These are phyloP conservation scores for Colletotrichum sp. DNA, from an alignment of 2,329 filamentous ascomycete genomes.

Conservation along the genomic window DNA sequence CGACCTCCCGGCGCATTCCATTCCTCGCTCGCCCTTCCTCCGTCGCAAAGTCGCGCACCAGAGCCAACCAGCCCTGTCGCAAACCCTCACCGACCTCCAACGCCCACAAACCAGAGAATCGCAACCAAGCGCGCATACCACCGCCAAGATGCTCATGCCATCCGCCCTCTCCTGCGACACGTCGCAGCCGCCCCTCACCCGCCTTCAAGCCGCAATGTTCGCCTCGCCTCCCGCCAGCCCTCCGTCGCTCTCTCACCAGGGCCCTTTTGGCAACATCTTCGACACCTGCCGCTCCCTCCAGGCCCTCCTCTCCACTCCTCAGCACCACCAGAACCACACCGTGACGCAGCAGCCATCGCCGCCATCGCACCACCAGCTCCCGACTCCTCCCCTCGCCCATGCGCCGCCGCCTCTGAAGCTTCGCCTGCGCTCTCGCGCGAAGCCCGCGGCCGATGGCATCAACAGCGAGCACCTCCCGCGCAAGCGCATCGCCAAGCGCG, in stretches of 20 bases:
- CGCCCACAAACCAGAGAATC: not conserved
- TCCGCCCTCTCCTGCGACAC: slow-evolving; percentile 64
- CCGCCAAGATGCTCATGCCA: slow-evolving; percentile 59
- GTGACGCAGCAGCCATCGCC: slow-evolving; percentile 39
- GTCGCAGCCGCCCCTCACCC: slow-evolving; percentile 50
- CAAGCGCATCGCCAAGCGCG: slow-evolving; percentile 59
- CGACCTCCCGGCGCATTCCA: slow-evolving; percentile 12
- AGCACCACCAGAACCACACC: slow-evolving; percentile 29
- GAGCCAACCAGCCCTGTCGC: not conserved
- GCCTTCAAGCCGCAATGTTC: slow-evolving; percentile 54
- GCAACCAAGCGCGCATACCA: not conserved
- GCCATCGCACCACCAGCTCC: slow-evolving; percentile 47
- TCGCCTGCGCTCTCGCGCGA: slow-evolving; percentile 55
- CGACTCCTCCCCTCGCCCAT: slow-evolving; percentile 61
- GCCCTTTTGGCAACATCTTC: slow-evolving; percentile 59
- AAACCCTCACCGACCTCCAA: not conserved
- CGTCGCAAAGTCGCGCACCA: slow-evolving; percentile 19
- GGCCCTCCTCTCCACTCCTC: slow-evolving; percentile 55
- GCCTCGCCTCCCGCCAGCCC: slow-evolving; percentile 65
- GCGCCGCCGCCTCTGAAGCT: slow-evolving; percentile 58
- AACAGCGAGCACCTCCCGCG: slow-evolving; percentile 37
- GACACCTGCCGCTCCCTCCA: slow-evolving; percentile 66
- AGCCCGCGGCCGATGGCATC: slow-evolving; percentile 28
- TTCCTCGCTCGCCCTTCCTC: not conserved
- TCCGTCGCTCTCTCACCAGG: slow-evolving; percentile 48